Percentiles rank a stretch among this genome's conserved stretches.
phyloP scores from a whole-genome alignment of 202 grass and related monocot genomes.

The Musa balbisiana region DNA sequence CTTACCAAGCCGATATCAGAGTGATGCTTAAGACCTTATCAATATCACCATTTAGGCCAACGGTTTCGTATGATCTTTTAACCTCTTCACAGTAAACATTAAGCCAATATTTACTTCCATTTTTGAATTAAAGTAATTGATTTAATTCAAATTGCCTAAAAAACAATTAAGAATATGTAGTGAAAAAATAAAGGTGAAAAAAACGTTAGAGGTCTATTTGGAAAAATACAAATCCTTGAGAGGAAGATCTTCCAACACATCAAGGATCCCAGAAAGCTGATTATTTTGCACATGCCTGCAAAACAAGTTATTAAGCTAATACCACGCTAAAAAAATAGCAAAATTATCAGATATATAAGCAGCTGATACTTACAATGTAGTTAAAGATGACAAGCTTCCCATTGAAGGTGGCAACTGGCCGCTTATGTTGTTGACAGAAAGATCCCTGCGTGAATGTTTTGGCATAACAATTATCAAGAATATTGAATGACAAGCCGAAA shows the following conservation, averaged over 20 bases:
- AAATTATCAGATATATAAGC: background rate
- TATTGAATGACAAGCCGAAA: constrained; percentile 1
- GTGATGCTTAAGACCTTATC: too few species aligned
- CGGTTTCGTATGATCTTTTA: background rate
- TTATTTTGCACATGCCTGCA: constrained; percentile 80
- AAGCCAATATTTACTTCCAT: background rate
- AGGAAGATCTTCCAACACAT: constrained; percentile 82
- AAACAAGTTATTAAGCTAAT: constrained; percentile 4
- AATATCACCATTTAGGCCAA: too few species aligned
- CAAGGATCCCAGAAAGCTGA: constrained; percentile 61
- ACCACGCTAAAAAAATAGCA: background rate
- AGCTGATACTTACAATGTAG: constrained; percentile 27
- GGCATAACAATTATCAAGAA: constrained; percentile 6
- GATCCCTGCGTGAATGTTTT: constrained; percentile 28
- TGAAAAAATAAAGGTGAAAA: constrained; percentile 18
- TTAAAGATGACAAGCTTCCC: constrained; percentile 40
- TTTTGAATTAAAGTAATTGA: background rate
- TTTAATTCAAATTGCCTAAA: background rate
- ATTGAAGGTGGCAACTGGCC: constrained; percentile 41
- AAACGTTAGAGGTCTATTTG: background rate
- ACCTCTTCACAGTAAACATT: background rate
- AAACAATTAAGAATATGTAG: background rate
- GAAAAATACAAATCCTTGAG: constrained; percentile 78
- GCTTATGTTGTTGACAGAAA: constrained; percentile 43
- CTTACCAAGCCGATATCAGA: too few species aligned